Evolutionary conservation across 2,329 filamentous ascomycete species (phyloP).

Genomic region (Calonectria pseudoreteaudii): DNA sequence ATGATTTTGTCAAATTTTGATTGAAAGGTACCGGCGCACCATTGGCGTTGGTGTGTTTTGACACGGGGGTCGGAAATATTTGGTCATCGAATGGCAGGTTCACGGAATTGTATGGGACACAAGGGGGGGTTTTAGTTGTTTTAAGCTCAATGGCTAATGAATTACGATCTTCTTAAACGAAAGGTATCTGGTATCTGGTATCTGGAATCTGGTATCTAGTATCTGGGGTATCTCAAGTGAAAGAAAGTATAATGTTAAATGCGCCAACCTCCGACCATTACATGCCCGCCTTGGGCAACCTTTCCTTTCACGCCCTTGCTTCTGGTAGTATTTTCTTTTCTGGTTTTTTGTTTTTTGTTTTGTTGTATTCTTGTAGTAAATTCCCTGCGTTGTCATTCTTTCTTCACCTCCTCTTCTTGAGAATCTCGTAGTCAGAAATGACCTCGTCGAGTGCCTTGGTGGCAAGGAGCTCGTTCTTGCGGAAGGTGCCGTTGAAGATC

Average conservation of each 20-base stretch:
- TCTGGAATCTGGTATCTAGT: slow-evolving; percentile 31
- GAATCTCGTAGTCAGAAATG: slow-evolving; percentile 60
- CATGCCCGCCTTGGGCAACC: slow-evolving; percentile 17
- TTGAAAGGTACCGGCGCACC: not conserved
- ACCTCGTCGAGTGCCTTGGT: slow-evolving; percentile 64
- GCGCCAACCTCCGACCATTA: slow-evolving; percentile 36
- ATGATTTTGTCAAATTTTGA: not conserved
- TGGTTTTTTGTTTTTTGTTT: not conserved
- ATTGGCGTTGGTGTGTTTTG: not conserved
- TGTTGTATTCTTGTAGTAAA: not conserved
- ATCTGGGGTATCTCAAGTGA: slow-evolving; percentile 46
- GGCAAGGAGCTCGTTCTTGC: slow-evolving; percentile 69
- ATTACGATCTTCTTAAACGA: slow-evolving; percentile 38
- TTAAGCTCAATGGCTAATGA: slow-evolving; percentile 19
- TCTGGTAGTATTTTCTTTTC: not conserved
- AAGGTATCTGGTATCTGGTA: slow-evolving; percentile 28
- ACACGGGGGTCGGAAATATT: not conserved
- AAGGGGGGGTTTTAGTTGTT: slow-evolving; percentile 15
- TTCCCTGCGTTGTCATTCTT: not conserved
- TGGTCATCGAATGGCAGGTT: not conserved
- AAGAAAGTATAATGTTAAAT: slow-evolving; percentile 37
- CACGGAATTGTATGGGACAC: not conserved
- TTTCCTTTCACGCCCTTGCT: not conserved
- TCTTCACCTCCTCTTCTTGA: slow-evolving; percentile 59
- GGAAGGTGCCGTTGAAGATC: slow-evolving; percentile 72